These are phyloP conservation scores for Trametes elegans DNA, from an alignment of 768 basidiomycete species.

Conservation along the genomic window DNA sequence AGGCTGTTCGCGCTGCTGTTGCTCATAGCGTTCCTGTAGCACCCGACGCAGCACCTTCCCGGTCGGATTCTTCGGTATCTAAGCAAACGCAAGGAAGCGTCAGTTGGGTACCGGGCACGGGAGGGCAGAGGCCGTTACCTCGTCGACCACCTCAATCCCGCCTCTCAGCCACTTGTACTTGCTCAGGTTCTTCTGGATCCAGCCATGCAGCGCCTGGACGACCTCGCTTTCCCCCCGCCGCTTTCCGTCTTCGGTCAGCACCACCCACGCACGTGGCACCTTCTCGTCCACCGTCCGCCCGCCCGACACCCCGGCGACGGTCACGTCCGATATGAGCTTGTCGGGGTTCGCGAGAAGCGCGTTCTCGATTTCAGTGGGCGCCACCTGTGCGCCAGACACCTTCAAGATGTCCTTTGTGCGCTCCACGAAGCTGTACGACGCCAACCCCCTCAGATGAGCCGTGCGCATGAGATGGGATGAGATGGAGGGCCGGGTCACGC, in stretches of 20 bases:
- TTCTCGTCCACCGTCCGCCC: conserved; percentile 71
- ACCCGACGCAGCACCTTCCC: conserved; percentile 68
- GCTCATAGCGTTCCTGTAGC: conserved; percentile 59
- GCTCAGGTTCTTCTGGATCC: conserved; percentile 63
- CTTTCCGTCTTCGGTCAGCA: conserved; percentile 56
- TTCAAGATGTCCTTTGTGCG: conserved; percentile 84
- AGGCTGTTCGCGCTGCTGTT: neutral
- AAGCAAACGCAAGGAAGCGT: no score
- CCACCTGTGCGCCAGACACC: conserved; percentile 76
- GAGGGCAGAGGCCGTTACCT: conserved; percentile 54
- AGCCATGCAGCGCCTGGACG: conserved; percentile 50
- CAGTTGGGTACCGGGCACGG: neutral
- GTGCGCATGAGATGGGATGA: no score
- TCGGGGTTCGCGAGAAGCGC: conserved; percentile 60
- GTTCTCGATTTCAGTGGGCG: conserved; percentile 76
- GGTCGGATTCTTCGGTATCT: conserved; percentile 61
- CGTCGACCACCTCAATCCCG: conserved; percentile 61
- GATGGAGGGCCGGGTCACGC: no score
- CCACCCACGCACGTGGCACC: conserved; percentile 77
- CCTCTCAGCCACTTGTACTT: conserved; percentile 77
- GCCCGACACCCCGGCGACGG: conserved; percentile 73
- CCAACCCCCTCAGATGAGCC: no score
- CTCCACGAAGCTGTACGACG: conserved; percentile 67
- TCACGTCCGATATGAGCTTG: conserved; percentile 58
- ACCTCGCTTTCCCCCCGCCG: conserved; percentile 42